These are phyloP conservation scores for Citrullus colocynthis DNA, from an alignment of 306 rosid genomes.

Conservation along the genomic window DNA sequence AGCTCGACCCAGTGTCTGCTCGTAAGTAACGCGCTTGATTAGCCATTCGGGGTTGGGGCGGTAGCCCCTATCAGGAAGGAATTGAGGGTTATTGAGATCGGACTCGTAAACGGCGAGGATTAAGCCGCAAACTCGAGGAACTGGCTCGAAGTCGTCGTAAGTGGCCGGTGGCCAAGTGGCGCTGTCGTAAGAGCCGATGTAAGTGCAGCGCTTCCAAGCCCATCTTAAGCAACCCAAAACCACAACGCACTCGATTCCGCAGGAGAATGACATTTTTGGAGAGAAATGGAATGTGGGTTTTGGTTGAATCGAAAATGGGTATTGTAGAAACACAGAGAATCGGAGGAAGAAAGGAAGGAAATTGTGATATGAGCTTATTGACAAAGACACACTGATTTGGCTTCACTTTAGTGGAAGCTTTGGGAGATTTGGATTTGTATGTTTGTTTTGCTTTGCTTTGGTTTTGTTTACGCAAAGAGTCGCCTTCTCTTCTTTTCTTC, in stretches of 20 bases:
- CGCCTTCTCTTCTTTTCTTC: neutral
- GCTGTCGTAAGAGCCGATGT: conserved; percentile 76
- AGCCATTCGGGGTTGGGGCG: conserved; percentile 51
- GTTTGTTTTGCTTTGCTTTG: neutral
- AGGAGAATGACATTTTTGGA: conserved; percentile 43
- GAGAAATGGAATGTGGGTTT: neutral
- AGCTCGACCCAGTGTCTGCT: conserved; percentile 40
- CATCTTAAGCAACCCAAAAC: conserved; percentile 68
- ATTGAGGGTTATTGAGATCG: conserved; percentile 34
- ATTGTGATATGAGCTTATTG: neutral
- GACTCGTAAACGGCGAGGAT: conserved; percentile 80
- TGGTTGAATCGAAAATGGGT: neutral
- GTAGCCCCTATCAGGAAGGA: conserved; percentile 35
- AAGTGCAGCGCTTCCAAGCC: conserved; percentile 89
- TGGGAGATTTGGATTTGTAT: neutral
- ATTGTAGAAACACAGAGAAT: neutral
- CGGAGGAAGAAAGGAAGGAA: neutral
- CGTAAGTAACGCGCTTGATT: conserved; percentile 42
- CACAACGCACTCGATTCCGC: conserved; percentile 70
- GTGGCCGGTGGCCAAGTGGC: conserved; percentile 67
- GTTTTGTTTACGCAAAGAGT: neutral
- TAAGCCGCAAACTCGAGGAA: conserved; percentile 70
- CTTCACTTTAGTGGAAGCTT: neutral
- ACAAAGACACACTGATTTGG: neutral
- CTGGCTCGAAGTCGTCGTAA: conserved; percentile 43